Conservation (phyloP, 495 filamentous ascomycete species). For the Stereocaulon alpinum region DNA sequence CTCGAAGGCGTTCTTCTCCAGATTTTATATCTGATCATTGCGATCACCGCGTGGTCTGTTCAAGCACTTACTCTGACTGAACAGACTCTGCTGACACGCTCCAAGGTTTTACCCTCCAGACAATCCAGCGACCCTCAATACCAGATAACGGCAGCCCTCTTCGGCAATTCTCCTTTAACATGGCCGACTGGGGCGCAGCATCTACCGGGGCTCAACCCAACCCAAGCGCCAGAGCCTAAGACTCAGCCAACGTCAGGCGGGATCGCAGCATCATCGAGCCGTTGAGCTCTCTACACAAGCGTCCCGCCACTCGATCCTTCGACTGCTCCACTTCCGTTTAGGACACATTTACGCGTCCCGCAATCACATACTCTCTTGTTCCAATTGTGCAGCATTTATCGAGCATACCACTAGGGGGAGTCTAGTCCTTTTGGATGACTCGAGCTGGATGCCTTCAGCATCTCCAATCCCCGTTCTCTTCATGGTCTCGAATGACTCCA, state of each 20-base stretch:
- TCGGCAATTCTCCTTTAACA: not conserved
- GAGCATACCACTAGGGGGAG: not conserved
- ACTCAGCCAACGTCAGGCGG: too few species aligned
- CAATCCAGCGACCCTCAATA: conserved; percentile 1
- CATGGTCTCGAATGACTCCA: too few species aligned
- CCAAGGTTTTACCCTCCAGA: conserved; percentile 11
- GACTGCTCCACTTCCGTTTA: not conserved
- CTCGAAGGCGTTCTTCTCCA: conserved; percentile 68
- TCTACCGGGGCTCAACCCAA: not conserved
- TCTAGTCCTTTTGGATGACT: not conserved
- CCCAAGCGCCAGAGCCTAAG: too few species aligned
- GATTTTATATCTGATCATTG: conserved; percentile 66
- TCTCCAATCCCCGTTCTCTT: not conserved
- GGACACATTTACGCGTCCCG: too few species aligned
- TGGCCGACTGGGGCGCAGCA: not conserved
- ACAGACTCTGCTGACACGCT: conserved; percentile 6
- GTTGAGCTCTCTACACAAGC: not conserved
- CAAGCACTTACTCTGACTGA: not conserved
- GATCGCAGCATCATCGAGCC: not conserved
- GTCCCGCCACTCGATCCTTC: not conserved
- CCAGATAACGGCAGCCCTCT: not conserved
- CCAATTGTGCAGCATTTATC: not conserved
- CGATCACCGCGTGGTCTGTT: conserved; percentile 44
- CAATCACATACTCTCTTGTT: not conserved
- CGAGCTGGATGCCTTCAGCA: not conserved